Evolutionary conservation across 2,329 filamentous ascomycete genomes (phyloP).

Genomic region (Botrytis pseudocinerea): DNA sequence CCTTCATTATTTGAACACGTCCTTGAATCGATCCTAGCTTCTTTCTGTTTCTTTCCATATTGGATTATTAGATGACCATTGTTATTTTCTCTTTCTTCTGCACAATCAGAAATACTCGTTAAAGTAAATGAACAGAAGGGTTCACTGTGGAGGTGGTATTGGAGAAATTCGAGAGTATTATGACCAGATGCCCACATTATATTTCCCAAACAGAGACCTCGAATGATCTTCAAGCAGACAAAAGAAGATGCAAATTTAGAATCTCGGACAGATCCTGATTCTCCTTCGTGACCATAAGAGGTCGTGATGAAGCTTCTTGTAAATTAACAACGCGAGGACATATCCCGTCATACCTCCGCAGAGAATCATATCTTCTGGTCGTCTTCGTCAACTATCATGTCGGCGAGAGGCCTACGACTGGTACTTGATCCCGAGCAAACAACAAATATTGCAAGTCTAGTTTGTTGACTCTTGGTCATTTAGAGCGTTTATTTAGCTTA

Average conservation of each 20-base stretch:
- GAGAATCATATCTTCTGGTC: background rate
- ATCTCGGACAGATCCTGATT: background rate
- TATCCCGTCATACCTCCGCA: background rate
- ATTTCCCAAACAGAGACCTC: background rate
- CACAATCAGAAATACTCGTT: background rate
- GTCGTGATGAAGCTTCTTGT: too few relatives aligned
- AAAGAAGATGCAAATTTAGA: background rate
- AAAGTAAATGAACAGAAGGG: background rate
- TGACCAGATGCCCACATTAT: too few relatives aligned
- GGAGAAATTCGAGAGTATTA: background rate
- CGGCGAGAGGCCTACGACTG: background rate
- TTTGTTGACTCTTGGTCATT: background rate
- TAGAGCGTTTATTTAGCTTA: background rate
- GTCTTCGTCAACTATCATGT: background rate
- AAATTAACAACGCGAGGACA: background rate
- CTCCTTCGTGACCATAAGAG: background rate
- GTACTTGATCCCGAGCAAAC: background rate
- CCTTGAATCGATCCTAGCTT: background rate
- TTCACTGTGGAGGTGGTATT: background rate
- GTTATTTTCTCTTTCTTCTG: background rate
- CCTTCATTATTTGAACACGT: background rate
- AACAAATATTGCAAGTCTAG: accelerated
- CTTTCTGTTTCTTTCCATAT: background rate
- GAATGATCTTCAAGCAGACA: background rate
- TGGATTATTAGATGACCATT: background rate